phyloP scores from a whole-genome alignment of 2,329 filamentous ascomycete genomes.

The Colletotrichum sp. region DNA sequence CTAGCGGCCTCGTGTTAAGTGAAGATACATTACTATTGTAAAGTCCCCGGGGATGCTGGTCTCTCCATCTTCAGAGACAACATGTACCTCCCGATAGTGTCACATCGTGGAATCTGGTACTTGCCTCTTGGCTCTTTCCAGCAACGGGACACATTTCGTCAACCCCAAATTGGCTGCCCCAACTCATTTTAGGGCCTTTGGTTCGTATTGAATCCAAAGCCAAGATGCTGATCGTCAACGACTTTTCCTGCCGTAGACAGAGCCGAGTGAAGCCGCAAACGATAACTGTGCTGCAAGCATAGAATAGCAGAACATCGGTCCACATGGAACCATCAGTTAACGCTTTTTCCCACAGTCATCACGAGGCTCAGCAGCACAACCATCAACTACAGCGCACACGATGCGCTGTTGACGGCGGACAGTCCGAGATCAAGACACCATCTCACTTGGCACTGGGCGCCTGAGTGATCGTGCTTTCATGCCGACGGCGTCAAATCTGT shows the following conservation, averaged over 20 bases:
- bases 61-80: not conserved
- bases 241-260: not conserved
- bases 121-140: not conserved
- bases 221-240: not conserved
- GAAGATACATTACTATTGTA: not conserved
- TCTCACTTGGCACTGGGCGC: not conserved
- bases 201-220: not conserved
- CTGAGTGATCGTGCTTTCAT: not conserved
- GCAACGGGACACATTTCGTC: constrained; percentile 3
- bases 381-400: not conserved
- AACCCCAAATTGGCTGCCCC: not conserved
- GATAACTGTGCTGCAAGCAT: not conserved
- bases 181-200: not conserved
- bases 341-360: no score
- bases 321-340: not conserved
- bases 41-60: not conserved
- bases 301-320: not conserved
- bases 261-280: not conserved
- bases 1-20: constrained; percentile 10
- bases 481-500: not conserved
- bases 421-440: constrained; percentile 3
- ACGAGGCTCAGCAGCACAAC: not conserved
- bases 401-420: not conserved
- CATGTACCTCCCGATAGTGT: not conserved
- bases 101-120: not conserved